phyloP scores from a whole-genome alignment of 768 basidiomycete genomes.

The Suillus fuscotomentosus region DNA sequence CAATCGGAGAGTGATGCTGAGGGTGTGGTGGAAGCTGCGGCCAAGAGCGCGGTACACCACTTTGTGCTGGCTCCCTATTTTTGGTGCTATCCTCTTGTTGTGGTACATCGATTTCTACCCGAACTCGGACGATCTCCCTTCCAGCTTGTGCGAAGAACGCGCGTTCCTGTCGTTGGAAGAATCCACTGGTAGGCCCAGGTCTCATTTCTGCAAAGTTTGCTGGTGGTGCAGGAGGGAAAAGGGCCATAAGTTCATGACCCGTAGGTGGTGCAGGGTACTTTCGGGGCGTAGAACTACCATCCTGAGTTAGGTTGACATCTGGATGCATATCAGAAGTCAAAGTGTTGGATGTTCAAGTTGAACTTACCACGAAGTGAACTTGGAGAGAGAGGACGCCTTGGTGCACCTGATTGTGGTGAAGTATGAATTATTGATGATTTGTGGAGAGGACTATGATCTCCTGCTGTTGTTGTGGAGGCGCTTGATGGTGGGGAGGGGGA shows the following conservation, averaged over 20 bases:
- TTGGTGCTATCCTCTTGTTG: slow-evolving; percentile 30
- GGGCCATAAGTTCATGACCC: slow-evolving; percentile 82
- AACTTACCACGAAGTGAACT: slow-evolving; percentile 56
- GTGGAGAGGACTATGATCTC: slow-evolving; percentile 38
- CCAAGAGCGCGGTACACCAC: slow-evolving; percentile 25
- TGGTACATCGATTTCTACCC: slow-evolving; percentile 64
- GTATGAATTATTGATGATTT: slow-evolving; percentile 24
- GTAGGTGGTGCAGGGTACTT: slow-evolving; percentile 77
- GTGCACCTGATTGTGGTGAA: slow-evolving; percentile 32
- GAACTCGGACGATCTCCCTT: slow-evolving; percentile 73
- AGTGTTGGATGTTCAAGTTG: slow-evolving; percentile 2
- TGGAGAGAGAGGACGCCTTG: slow-evolving; percentile 62
- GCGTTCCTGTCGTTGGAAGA: slow-evolving; percentile 74
- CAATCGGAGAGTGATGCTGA: slow-evolving; percentile 27
- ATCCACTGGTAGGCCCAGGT: slow-evolving; percentile 67
- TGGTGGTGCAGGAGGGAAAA: slow-evolving; percentile 74
- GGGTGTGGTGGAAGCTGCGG: slow-evolving; percentile 31
- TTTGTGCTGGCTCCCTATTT: slow-evolving; percentile 11
- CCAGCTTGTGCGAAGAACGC: slow-evolving; percentile 80
- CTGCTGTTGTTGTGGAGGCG: slow-evolving; percentile 44
- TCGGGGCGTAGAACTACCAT: slow-evolving; percentile 46
- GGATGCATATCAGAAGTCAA: slow-evolving; percentile 16
- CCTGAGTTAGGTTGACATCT: slow-evolving; percentile 67
- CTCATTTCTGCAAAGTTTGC: slow-evolving; percentile 52
- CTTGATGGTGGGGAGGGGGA: slow-evolving; percentile 57